Base-by-base conservation (phyloP, 2,329 filamentous ascomycete genomes). In the Daldinia eschscholtzii region DNA sequence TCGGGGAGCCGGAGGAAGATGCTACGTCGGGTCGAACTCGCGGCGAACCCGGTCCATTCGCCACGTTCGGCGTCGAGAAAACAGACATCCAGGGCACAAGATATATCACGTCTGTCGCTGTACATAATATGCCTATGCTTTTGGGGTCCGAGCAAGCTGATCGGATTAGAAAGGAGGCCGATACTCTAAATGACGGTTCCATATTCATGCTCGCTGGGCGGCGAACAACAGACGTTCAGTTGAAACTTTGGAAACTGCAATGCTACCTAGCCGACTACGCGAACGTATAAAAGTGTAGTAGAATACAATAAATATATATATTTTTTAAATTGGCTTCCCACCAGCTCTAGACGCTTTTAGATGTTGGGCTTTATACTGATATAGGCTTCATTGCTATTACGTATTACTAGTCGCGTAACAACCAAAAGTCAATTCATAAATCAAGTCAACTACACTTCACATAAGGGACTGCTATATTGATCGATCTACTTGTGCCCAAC, bases 211-310 rank as follows among this genome's bases (percentile, higher is more conserved):
- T 88, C 61, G 80, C 78, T 67, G 80, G 78, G 72, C 79, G 73
- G 68, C 78, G 80, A 41, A 85, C 83, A 6, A 75, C 81, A 23
- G 76, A 80, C 13, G 56, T 88, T 52, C 85, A 88, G 76, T 64
- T 83, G 61, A 80, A 83, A 60, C 79, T 90, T 6, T 90, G 88
- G 88, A 86, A 84, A 68, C 75, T 91, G 7, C 85, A 90, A 67
- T 87, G 87, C 1, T 90, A 87, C 72, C 53, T 88, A 37, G 68
- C 70, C 12, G 72, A 76, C 52, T 74, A 73, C 70, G 64, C 33
- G 58, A 37, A 59, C 15, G 3, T 30, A 13, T 1, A 6, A 39
- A 63, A 26, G 41, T 37, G 7, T 37, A 48, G 55, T 53, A 46
- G 12, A 35, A 55, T 23, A 23, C 20, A 23, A 23, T 23, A 23